Percentiles rank a stretch among this genome's conserved stretches.
Evolutionary conservation across 225 moss, liverwort and hornwort species (phyloP).

Genomic region (Physcomitrium patens): DNA sequence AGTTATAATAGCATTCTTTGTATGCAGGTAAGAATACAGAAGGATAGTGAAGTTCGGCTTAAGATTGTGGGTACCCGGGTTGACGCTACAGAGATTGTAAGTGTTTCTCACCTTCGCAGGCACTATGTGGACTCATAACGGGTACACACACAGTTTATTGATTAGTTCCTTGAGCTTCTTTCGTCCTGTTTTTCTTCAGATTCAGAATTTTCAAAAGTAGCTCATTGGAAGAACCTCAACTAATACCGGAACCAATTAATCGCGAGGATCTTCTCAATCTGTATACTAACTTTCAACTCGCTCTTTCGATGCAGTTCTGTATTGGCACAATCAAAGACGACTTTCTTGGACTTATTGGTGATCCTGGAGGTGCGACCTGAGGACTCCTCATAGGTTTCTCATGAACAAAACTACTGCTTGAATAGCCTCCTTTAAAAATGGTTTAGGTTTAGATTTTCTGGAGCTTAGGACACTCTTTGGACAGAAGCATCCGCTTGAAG

Average conservation of each 20-base stretch:
- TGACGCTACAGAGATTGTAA: slow-evolving; percentile 89
- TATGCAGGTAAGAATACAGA: slow-evolving; percentile 84
- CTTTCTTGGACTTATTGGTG: slow-evolving; percentile 84
- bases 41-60: slow-evolving; percentile 89
- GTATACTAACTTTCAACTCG: not conserved
- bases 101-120: slow-evolving; percentile 17
- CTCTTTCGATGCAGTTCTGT: slow-evolving; percentile 63
- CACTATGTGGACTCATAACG: not conserved
- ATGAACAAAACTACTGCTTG: not conserved
- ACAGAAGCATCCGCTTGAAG: not conserved
- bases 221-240: not conserved
- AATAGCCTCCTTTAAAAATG: not conserved
- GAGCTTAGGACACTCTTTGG: not conserved
- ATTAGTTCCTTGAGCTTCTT: no score
- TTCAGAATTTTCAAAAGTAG: not conserved
- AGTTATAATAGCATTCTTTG: not conserved
- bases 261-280: not conserved
- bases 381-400: not conserved
- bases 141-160: no score
- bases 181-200: not conserved
- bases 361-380: slow-evolving; percentile 68
- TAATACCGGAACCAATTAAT: not conserved
- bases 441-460: slow-evolving; percentile 4
- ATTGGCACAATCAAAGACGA: slow-evolving; percentile 94
- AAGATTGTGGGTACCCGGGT: slow-evolving; percentile 93